Conservation (phyloP, 2,329 filamentous ascomycete species). For the Trichoderma pleuroti region DNA sequence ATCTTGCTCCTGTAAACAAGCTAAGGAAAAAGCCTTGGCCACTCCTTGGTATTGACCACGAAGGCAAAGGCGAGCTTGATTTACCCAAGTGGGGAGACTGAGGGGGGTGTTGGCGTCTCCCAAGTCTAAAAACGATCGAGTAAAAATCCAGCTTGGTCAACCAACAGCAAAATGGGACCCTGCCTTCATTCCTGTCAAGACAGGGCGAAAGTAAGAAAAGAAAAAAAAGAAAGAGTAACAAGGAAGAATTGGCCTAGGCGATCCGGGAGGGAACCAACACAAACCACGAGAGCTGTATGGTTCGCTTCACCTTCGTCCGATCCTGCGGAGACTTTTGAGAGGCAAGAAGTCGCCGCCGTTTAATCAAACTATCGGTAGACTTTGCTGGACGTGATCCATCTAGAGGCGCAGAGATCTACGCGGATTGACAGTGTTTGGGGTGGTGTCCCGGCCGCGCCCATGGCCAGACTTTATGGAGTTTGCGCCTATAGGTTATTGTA, state of each 20-base stretch:
- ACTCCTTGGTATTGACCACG: neutral
- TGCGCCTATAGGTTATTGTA: neutral
- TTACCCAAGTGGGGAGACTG: slow-evolving; percentile 10
- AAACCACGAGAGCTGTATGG: neutral
- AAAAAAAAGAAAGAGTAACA: neutral
- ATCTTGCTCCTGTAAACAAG: neutral
- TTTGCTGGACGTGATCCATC: neutral
- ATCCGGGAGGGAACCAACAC: neutral
- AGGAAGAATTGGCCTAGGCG: neutral
- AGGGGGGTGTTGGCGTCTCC: neutral
- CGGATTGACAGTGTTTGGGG: neutral
- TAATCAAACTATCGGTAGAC: slow-evolving; percentile 14
- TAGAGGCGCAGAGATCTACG: neutral
- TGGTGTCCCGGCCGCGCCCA: neutral
- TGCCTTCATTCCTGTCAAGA: neutral
- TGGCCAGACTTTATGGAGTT: neutral
- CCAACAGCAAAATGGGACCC: slow-evolving; percentile 9
- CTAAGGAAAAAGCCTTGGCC: slow-evolving; percentile 2
- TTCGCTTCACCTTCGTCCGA: neutral
- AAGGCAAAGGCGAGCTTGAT: neutral
- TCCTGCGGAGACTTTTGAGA: slow-evolving; percentile 1
- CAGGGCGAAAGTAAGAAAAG: neutral
- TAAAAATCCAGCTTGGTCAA: neutral
- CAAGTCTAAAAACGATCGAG: slow-evolving; percentile 5
- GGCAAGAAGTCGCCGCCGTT: neutral